A percentile compares a stretch with the other conserved stretches of the same genome.
Conservation (phyloP, 495 filamentous ascomycete genomes). For the Penicillium dipodomyicola region DNA sequence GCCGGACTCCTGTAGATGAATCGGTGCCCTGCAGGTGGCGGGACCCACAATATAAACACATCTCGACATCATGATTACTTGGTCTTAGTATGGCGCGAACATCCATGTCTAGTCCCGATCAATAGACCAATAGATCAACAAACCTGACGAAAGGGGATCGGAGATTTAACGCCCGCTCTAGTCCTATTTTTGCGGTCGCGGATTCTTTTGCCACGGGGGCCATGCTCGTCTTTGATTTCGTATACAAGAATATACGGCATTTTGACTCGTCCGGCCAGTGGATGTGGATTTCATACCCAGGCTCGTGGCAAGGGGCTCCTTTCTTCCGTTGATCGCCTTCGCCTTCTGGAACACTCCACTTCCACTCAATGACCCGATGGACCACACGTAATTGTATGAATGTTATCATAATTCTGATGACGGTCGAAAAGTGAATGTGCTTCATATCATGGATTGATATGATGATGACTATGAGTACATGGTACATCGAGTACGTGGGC, state of each 20-base stretch:
- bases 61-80: slow-evolving; percentile 14
- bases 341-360: slow-evolving; percentile 9
- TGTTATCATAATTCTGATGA: neutral
- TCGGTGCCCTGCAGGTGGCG: slow-evolving; percentile 13
- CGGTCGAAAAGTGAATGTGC: neutral
- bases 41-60: slow-evolving; percentile 13
- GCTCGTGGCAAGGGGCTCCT: slow-evolving; percentile 7
- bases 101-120: neutral
- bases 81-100: neutral
- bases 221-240: neutral
- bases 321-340: neutral
- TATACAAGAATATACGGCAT: neutral
- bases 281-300: neutral
- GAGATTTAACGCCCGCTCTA: slow-evolving; percentile 4
- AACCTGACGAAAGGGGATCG: neutral
- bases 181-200: neutral
- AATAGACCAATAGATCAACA: neutral
- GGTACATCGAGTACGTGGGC: neutral
- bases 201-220: slow-evolving; percentile 6
- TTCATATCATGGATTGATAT: neutral
- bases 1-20: neutral
- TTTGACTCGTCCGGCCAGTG: neutral
- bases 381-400: neutral
- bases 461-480: neutral
- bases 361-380: neutral